phyloP scores from a whole-genome alignment of 2,329 filamentous ascomycete genomes.

The Diaporthe citrichinensis region DNA sequence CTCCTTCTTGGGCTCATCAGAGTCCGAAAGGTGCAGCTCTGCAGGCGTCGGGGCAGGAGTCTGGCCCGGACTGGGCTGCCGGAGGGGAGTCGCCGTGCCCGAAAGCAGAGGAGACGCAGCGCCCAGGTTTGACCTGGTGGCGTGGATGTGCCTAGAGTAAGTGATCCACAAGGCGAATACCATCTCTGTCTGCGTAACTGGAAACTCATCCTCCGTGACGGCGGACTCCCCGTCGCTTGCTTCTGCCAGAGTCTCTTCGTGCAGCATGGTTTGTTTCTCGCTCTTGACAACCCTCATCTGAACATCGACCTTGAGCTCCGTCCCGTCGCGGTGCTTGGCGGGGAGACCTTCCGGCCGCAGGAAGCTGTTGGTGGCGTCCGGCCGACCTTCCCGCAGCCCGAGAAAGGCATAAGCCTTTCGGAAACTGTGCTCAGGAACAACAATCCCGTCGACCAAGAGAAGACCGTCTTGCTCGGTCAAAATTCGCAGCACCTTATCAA shows the following conservation, averaged over 20 bases:
- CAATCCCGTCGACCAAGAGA: slow-evolving; percentile 89
- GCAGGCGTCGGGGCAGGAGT: slow-evolving; percentile 70
- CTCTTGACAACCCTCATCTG: slow-evolving; percentile 97
- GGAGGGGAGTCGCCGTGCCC: slow-evolving; percentile 78
- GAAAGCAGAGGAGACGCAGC: slow-evolving; percentile 75
- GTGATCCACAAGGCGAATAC: slow-evolving; percentile 98
- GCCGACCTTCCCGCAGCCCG: slow-evolving; percentile 84
- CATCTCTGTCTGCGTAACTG: slow-evolving; percentile 75
- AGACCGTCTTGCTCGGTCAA: slow-evolving; percentile 90
- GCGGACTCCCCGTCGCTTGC: slow-evolving; percentile 66
- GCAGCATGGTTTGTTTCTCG: slow-evolving; percentile 75
- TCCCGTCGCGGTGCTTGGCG: slow-evolving; percentile 90
- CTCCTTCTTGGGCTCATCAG: slow-evolving; percentile 61
- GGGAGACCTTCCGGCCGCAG: slow-evolving; percentile 86
- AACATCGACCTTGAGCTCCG: slow-evolving; percentile 92
- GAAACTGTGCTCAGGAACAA: slow-evolving; percentile 96
- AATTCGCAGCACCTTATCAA: slow-evolving; percentile 85
- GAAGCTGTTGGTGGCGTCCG: slow-evolving; percentile 84
- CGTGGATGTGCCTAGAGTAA: slow-evolving; percentile 93
- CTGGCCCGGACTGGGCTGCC: slow-evolving; percentile 84
- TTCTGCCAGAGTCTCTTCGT: slow-evolving; percentile 76
- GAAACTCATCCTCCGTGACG: slow-evolving; percentile 59
- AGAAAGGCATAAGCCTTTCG: slow-evolving; percentile 88
- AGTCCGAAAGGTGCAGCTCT: slow-evolving; percentile 67
- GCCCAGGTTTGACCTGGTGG: slow-evolving; percentile 72